Conservation (phyloP, 768 basidiomycete species). For the Pleurotus ostreatus region DNA sequence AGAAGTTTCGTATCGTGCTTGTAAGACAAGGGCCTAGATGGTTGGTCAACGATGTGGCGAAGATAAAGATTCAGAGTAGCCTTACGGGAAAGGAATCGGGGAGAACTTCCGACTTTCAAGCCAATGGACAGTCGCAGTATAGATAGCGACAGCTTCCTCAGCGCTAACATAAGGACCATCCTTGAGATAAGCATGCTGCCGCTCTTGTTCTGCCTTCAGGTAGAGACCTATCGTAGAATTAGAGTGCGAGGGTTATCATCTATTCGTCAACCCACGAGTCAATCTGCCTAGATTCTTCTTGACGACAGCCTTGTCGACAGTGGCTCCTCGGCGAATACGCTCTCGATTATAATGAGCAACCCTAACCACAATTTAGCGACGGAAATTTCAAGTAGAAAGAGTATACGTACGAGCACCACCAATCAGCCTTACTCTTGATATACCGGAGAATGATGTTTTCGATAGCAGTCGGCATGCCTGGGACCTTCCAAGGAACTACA, state of each 20-base stretch:
- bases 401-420: conserved; percentile 85
- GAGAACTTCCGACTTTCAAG: conserved; percentile 96
- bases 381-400: conserved; percentile 3
- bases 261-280: conserved; percentile 59
- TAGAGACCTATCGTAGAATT: conserved; percentile 57
- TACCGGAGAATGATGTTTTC: conserved; percentile 99
- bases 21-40: conserved; percentile 81
- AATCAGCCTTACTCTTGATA: conserved; percentile 99
- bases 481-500: conserved; percentile 97
- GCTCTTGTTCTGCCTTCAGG: conserved; percentile 97
- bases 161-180: conserved; percentile 99
- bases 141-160: conserved; percentile 98
- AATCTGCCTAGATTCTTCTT: conserved; percentile 99
- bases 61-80: conserved; percentile 5
- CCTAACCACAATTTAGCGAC: conserved; percentile 24
- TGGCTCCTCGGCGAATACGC: conserved; percentile 94
- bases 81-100: conserved; percentile 96
- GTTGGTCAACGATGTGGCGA: neutral
- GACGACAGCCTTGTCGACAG: conserved; percentile 97
- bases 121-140: conserved; percentile 99
- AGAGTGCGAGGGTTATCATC: neutral
- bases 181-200: conserved; percentile 98
- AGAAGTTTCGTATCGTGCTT: conserved; percentile 99
- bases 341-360: conserved; percentile 98
- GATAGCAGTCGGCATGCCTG: conserved; percentile 98